These are phyloP conservation scores for Pleurotus djamor DNA, from an alignment of 768 basidiomycete species.

Conservation along the genomic window DNA sequence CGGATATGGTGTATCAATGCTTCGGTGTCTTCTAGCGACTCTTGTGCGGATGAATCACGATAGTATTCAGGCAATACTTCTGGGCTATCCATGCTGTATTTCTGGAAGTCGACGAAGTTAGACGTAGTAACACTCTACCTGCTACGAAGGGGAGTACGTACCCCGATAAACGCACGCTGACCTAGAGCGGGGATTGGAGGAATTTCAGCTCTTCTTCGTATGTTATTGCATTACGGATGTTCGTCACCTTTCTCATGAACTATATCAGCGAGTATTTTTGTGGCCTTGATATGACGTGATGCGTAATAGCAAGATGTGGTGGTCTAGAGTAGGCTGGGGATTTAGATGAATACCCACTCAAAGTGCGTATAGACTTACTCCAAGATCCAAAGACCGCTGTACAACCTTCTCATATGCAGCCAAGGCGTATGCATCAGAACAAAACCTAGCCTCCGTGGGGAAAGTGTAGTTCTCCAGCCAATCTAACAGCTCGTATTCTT, in stretches of 20 bases:
- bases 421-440: not conserved
- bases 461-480: constrained; percentile 1
- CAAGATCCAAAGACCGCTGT: not conserved
- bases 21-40: constrained; percentile 61
- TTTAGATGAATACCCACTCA: not conserved
- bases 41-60: constrained; percentile 55
- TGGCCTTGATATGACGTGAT: constrained; percentile 76
- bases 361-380: not conserved
- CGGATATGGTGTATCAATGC: constrained; percentile 73
- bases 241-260: constrained; percentile 49
- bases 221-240: too few species aligned
- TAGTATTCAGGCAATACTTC: constrained; percentile 60
- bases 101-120: constrained; percentile 32
- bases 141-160: constrained; percentile 32
- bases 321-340: constrained; percentile 50
- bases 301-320: constrained; percentile 94
- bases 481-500: not conserved
- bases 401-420: constrained; percentile 1
- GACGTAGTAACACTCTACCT: not conserved
- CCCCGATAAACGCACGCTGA: constrained; percentile 86
- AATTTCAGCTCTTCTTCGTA: too few species aligned
- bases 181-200: constrained; percentile 33
- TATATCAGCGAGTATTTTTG: constrained; percentile 79
- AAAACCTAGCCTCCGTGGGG: not conserved
- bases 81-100: constrained; percentile 85